Base-by-base conservation (phyloP, 1,284 basidiomycete species). In the Malassezia cuniculi region DNA sequence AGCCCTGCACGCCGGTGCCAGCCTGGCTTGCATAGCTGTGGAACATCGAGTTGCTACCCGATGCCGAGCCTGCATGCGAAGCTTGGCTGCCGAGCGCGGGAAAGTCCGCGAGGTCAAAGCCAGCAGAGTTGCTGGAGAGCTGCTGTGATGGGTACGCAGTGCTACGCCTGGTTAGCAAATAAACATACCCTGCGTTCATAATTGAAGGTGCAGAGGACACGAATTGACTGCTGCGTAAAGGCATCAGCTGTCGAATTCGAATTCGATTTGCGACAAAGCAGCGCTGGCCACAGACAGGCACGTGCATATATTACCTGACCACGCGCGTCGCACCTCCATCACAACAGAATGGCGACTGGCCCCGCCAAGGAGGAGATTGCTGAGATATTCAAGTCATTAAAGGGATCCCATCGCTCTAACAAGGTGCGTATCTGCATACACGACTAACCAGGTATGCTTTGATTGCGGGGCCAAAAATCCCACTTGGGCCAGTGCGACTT, bases 381-480 rank as follows among this genome's bases (percentile, higher is more conserved):
- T 26, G 62, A 62, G 47, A 66, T 66, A 53, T 65, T 66, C 52
- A 62, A 64, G 41, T 46, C 52, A 25, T 54, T 66, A 37, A 58
- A 55, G 39, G 35, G 48, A 20, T 44, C 47, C 8, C 53, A 56
- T 18, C 62, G 63, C 41, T 45, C 42, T 18, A 66, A 66, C 50
- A 62, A 60, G 47, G 58, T 60, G 22, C 12, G 47, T 32, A 31
- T 14, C 22, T 20, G 26, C 36, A 17, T 27, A 22, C n/a, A 18
- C n/a, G 27, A 11, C 9, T 24, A 17, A 5, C 6, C 57, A 95
- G 90, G 76, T 79, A 59, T 97, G 90, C 72, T 94, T 94, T 66
- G 90, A 97, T 70, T 97, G 93, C 68, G 77, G 79, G 57, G 87
- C 90, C 46, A 82, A 87, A 63, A 94, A 93, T 72, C 90, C 90